Conservation (phyloP, 371 early-diverging fungal genomes). For the Batkoa obscura region DNA sequence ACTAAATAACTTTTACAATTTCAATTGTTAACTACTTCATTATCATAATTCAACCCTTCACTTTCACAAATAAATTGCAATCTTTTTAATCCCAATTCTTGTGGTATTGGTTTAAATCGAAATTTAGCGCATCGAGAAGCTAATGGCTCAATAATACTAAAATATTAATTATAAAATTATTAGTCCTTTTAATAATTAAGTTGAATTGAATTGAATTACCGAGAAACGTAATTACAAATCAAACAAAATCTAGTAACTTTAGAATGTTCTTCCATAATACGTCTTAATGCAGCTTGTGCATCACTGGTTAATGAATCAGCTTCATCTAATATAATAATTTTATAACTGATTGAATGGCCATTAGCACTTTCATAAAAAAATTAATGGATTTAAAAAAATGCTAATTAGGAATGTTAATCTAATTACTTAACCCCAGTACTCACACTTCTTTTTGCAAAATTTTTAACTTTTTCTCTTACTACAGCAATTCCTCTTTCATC, state of each 20-base stretch:
- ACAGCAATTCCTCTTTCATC: constrained; percentile 98
- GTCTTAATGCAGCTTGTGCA: constrained; percentile 94
- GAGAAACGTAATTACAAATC: constrained; percentile 91
- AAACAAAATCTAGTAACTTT: constrained; percentile 93
- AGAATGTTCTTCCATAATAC: constrained; percentile 98
- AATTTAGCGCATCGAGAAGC: constrained; percentile 93
- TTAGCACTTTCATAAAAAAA: neutral
- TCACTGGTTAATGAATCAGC: constrained; percentile 98
- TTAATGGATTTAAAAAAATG: neutral
- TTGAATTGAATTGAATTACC: constrained; percentile 20
- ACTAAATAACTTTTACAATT: too few relatives aligned
- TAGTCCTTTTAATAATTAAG: constrained; percentile 14
- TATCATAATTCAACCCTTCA: constrained; percentile 38
- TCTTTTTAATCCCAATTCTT: constrained; percentile 24
- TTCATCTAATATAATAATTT: constrained; percentile 98
- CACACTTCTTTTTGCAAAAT: constrained; percentile 56
- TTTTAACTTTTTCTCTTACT: constrained; percentile 90
- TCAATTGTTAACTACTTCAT: constrained; percentile 14
- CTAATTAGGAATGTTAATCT: too few relatives aligned
- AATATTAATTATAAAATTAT: constrained; percentile 10
- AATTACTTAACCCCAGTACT: too few relatives aligned
- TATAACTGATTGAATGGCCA: constrained; percentile 44
- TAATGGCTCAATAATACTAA: constrained; percentile 85
- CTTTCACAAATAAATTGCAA: constrained; percentile 37
- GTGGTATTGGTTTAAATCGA: constrained; percentile 68